phyloP scores from a whole-genome alignment of 257 asterid species.

The Solanum lycopersicoides region DNA sequence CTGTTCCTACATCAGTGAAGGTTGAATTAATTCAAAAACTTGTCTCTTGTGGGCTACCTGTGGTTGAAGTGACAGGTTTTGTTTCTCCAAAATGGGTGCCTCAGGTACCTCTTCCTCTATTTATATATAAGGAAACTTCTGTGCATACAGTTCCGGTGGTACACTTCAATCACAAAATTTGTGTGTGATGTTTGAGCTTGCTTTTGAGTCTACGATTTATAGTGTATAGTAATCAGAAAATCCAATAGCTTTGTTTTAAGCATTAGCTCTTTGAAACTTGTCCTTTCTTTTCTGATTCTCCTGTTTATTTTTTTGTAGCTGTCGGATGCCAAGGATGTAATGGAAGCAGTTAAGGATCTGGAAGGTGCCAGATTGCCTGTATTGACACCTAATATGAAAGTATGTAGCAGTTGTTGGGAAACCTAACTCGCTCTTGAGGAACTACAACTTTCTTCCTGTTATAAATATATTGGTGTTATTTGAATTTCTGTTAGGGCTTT shows the following conservation, averaged over 20 bases:
- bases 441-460: neutral
- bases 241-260: neutral
- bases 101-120: constrained; percentile 46
- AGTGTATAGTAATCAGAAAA: neutral
- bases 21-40: constrained; percentile 60
- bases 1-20: constrained; percentile 72
- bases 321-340: constrained; percentile 90
- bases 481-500: constrained; percentile 47
- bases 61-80: constrained; percentile 93
- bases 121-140: neutral
- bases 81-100: constrained; percentile 99
- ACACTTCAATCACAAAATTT: neutral
- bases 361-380: constrained; percentile 79
- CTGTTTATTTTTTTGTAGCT: constrained; percentile 32
- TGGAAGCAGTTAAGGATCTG: constrained; percentile 60
- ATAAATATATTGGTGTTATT: neutral
- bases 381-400: constrained; percentile 84
- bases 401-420: constrained; percentile 4
- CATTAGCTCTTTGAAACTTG: neutral
- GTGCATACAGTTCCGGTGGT: neutral
- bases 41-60: constrained; percentile 72
- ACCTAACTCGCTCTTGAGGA: neutral
- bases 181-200: neutral
- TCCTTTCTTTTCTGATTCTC: constrained; percentile 1
- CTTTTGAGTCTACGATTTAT: neutral